Evolutionary conservation across 257 asterid genomes (phyloP), one percentile per base, ranked within the genome.

Genomic region (Fraxinus pennsylvanica): DNA sequence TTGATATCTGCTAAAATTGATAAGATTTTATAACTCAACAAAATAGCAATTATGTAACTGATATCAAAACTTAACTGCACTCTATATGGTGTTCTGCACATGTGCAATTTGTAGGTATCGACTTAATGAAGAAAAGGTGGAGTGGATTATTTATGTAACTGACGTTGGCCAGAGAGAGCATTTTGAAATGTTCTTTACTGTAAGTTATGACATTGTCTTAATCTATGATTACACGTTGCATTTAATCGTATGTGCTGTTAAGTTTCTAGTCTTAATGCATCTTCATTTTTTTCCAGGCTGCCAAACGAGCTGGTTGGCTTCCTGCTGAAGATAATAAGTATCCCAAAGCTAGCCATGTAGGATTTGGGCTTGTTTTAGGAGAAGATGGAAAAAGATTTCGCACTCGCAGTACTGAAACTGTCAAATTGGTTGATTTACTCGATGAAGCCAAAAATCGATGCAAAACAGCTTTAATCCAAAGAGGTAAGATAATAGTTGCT

Each of bases 131-230:
- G 98, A 96, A 84, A 93, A 93, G 76, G 98, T 89, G 12, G 98
- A 96, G 25, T 93, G 99, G 99, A 93, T 96, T 45, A 92, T 96
- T 76, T 92, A 93, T 54, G 85, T 96, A 32, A 96, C 99, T 70
- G 97, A 96, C 72, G 94, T 91, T 76, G 98, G 97, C 79, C 99
- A 93, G 82, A 74, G 89, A 29, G 97, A 93, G 81, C 99, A 96
- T 84, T 96, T 96, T 84, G 99, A 91, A 70, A 93, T 93, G 97
- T 84, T 96, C 73, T 96, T 96, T 78, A 75, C 89, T 74, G 97
- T 96, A 86, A 88, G 99, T 88, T 71, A 79, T 74, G 61, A 57
- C 65, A 6, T 30, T 79, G 25, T 21, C 15, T 36, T 57, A 4
- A 29, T 39, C 45, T 39, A 69, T 29, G 30, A 35, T 3, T 39